Evolutionary conservation across 129 eudicot species (phyloP).

Genomic region (Centella asiatica): DNA sequence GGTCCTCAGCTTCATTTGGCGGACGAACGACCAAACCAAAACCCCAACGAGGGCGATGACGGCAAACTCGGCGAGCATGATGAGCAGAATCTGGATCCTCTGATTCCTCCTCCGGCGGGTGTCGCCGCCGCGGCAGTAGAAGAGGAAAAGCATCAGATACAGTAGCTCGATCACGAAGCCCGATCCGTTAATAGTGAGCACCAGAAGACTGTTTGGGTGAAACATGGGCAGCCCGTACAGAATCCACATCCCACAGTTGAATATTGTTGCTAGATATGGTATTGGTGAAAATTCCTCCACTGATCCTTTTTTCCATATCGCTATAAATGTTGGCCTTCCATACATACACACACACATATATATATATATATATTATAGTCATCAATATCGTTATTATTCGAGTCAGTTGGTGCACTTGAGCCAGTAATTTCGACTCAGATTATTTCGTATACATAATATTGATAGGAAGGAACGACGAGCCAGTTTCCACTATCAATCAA

Average conservation of each 20-base stretch:
- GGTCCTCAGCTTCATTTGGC: constrained; percentile 40
- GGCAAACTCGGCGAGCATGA: constrained; percentile 33
- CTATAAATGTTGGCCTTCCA: constrained; percentile 60
- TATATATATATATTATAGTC: not conserved
- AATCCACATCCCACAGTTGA: constrained; percentile 76
- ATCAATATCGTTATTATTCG: not conserved
- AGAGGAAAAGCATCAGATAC: constrained; percentile 40
- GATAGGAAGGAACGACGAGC: too few species aligned
- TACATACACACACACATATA: not conserved
- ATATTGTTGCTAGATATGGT: constrained; percentile 64
- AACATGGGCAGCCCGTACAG: constrained; percentile 75
- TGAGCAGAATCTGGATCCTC: constrained; percentile 26
- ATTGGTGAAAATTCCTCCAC: constrained; percentile 72
- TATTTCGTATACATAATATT: not conserved
- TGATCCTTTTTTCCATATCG: constrained; percentile 62
- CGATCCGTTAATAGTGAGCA: constrained; percentile 59
- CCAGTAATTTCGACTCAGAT: not conserved
- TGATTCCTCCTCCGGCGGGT: too few species aligned
- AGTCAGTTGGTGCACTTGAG: too few species aligned
- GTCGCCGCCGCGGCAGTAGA: constrained; percentile 24
- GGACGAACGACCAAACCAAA: constrained; percentile 34
- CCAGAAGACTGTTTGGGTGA: constrained; percentile 63
- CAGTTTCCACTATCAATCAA: too few species aligned
- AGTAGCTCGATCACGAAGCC: constrained; percentile 54
- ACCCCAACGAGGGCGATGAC: constrained; percentile 37